These are phyloP conservation scores for Ilyonectria destructans DNA, from an alignment of 2,329 filamentous ascomycete species.

Conservation along the genomic window DNA sequence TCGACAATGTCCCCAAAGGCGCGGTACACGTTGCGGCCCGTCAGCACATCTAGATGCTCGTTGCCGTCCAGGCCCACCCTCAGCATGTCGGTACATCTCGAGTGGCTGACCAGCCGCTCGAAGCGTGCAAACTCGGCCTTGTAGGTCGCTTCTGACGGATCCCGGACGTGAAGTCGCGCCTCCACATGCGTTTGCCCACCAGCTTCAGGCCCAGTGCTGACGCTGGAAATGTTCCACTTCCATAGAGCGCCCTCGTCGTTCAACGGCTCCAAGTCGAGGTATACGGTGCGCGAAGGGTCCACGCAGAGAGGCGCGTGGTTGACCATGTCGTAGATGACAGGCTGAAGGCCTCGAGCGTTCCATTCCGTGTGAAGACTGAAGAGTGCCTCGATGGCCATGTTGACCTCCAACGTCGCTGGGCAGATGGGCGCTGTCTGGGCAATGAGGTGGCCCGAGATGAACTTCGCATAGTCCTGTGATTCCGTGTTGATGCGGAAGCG, in stretches of 20 bases:
- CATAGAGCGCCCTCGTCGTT: not conserved
- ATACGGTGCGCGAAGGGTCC: not conserved
- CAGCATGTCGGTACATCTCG: not conserved
- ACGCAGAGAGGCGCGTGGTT: conserved; percentile 21
- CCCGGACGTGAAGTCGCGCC: too few species aligned
- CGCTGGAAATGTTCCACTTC: not conserved
- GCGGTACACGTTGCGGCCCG: conserved; percentile 18
- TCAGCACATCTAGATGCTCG: not conserved
- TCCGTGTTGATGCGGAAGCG: conserved; percentile 21
- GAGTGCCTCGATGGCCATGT: conserved; percentile 23
- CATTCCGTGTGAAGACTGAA: not conserved
- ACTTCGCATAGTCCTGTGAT: not conserved
- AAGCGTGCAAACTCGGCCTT: conserved; percentile 1
- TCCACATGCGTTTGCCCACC: too few species aligned
- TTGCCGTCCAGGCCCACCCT: too few species aligned
- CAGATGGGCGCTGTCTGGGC: conserved; percentile 18
- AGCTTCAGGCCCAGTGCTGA: too few species aligned
- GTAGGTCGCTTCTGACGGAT: too few species aligned
- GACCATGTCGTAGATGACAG: not conserved
- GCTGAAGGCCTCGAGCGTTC: not conserved
- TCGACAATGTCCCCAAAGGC: conserved; percentile 16
- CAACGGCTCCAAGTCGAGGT: not conserved
- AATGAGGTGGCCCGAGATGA: conserved; percentile 14
- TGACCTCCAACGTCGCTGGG: conserved; percentile 9
- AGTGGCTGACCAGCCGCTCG: not conserved